Evolutionary conservation across 2,329 filamentous ascomycete genomes (phyloP).

Genomic region (Pyrenochaeta sp.): DNA sequence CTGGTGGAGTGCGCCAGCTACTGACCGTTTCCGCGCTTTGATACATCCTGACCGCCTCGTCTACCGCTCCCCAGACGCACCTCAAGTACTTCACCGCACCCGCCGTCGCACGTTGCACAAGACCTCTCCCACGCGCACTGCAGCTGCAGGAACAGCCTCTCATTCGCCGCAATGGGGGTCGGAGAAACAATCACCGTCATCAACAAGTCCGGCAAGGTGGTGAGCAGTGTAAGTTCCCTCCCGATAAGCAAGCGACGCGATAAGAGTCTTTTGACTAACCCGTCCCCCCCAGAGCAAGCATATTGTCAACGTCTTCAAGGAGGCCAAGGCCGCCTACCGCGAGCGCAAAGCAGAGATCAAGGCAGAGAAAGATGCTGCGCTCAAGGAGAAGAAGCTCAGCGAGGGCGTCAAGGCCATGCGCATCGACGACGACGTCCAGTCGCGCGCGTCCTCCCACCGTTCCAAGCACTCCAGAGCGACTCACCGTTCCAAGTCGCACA

Average conservation of each 20-base stretch:
- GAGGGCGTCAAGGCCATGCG: conserved; percentile 63
- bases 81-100: conserved; percentile 23
- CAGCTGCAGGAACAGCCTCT: conserved; percentile 29
- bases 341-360: conserved; percentile 86
- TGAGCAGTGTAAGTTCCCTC: conserved; percentile 75
- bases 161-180: conserved; percentile 47
- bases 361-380: conserved; percentile 70
- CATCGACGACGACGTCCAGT: conserved; percentile 50
- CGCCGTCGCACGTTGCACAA: conserved; percentile 29
- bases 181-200: conserved; percentile 86
- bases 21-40: conserved; percentile 34
- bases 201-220: conserved; percentile 89
- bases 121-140: conserved; percentile 28
- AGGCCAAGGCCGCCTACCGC: conserved; percentile 86
- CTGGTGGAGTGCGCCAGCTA: conserved; percentile 31
- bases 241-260: conserved; percentile 14
- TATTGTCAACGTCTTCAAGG: conserved; percentile 87
- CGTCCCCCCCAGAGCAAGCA: conserved; percentile 77
- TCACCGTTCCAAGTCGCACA: conserved; percentile 37
- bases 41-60: conserved; percentile 42
- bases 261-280: conserved; percentile 25
- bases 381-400: conserved; percentile 67
- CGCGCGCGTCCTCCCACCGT: conserved; percentile 40
- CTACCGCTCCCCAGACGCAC: conserved; percentile 22
- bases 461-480: conserved; percentile 34